Evolutionary conservation across 2,329 filamentous ascomycete species (phyloP).

Genomic region (Cladosporium sp.): DNA sequence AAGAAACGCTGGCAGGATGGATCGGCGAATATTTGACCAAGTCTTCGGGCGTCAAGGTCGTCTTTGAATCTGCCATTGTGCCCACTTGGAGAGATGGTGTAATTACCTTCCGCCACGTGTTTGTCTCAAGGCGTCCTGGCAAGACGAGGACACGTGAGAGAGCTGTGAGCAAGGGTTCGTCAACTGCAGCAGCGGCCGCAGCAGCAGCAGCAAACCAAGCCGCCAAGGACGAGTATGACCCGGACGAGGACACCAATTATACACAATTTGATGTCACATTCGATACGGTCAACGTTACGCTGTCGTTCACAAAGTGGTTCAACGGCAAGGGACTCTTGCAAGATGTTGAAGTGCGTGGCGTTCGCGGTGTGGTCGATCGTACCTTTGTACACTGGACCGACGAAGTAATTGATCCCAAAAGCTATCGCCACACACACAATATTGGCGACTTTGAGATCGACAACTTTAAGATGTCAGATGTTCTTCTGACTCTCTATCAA

Average conservation of each 20-base stretch:
- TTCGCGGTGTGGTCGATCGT: conserved; percentile 88
- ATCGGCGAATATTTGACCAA: conserved; percentile 94
- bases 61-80: conserved; percentile 97
- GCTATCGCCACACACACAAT: conserved; percentile 82
- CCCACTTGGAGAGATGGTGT: conserved; percentile 94
- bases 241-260: conserved; percentile 92
- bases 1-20: conserved; percentile 93
- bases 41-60: conserved; percentile 87
- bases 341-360: conserved; percentile 91
- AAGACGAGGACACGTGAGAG: conserved; percentile 51
- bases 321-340: conserved; percentile 90
- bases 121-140: conserved; percentile 87
- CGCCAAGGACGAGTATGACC: conserved; percentile 51
- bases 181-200: conserved; percentile 77
- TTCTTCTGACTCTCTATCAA: conserved; percentile 89
- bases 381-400: conserved; percentile 72
- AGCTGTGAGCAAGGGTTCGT: conserved; percentile 84
- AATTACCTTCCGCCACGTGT: conserved; percentile 95
- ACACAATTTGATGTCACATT: conserved; percentile 96
- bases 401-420: conserved; percentile 75
- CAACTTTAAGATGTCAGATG: conserved; percentile 91
- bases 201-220: conserved; percentile 65
- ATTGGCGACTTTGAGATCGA: conserved; percentile 97
- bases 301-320: conserved; percentile 99
- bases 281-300: conserved; percentile 90